Conservation (phyloP, 805 yeast genomes). For the Kodamaea jinghongensis region DNA sequence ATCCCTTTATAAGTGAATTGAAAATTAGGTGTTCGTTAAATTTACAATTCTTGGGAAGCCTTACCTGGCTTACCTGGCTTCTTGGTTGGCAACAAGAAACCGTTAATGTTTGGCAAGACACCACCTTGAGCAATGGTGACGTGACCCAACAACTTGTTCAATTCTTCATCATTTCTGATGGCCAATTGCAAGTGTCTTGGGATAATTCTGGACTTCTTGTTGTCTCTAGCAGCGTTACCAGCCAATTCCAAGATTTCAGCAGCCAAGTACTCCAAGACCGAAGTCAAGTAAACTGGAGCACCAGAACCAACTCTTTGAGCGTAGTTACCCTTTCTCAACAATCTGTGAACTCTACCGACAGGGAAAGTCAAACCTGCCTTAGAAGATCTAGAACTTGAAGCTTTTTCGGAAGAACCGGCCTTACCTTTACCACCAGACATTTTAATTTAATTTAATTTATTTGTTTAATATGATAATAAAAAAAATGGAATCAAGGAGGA, state of each 20-base stretch:
- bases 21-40: slow-evolving; percentile 9
- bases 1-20: slow-evolving; percentile 6
- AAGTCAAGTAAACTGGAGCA: slow-evolving; percentile 51
- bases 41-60: slow-evolving; percentile 59
- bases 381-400: slow-evolving; percentile 48
- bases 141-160: slow-evolving; percentile 52
- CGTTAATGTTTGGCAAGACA: slow-evolving; percentile 51
- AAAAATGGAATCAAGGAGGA: slow-evolving; percentile 3
- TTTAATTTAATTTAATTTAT: slow-evolving; percentile 1
- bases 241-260: slow-evolving; percentile 53
- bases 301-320: slow-evolving; percentile 53
- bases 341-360: slow-evolving; percentile 51
- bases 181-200: slow-evolving; percentile 54
- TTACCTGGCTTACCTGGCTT: slow-evolving; percentile 44
- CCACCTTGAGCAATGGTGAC: slow-evolving; percentile 62
- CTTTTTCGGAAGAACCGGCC: slow-evolving; percentile 47
- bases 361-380: slow-evolving; percentile 52
- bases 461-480: not conserved
- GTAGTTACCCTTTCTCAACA: slow-evolving; percentile 50
- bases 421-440: slow-evolving; percentile 30
- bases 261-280: slow-evolving; percentile 48
- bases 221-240: slow-evolving; percentile 57
- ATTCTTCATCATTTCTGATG: slow-evolving; percentile 52
- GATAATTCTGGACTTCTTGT: slow-evolving; percentile 82
- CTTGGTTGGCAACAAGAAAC: slow-evolving; percentile 53